These are phyloP conservation scores for Artomyces pyxidatus DNA, from an alignment of 768 basidiomycete species.

Conservation along the genomic window DNA sequence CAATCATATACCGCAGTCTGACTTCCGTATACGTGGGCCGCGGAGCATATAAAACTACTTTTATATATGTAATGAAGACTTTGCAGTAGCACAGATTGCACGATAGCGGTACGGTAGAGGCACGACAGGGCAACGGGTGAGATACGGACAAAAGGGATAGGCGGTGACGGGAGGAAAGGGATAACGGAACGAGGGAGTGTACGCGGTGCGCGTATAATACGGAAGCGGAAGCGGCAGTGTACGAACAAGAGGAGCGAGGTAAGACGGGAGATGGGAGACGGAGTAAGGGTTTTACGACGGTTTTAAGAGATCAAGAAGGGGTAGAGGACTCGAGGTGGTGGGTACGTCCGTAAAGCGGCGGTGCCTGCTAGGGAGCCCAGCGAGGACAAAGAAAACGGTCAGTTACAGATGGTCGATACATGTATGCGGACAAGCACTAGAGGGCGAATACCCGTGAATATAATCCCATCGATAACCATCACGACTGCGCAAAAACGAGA, in stretches of 20 bases:
- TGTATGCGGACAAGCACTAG: conserved; percentile 16
- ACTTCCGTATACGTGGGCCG: background rate
- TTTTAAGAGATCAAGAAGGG: conserved; percentile 9
- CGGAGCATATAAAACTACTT: conserved; percentile 3
- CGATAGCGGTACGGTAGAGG: conserved; percentile 15
- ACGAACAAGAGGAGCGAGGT: background rate
- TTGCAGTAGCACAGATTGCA: conserved; percentile 18
- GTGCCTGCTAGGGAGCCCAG: background rate
- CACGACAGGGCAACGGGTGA: conserved; percentile 6
- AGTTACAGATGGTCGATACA: conserved; percentile 13
- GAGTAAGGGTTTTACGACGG: background rate
- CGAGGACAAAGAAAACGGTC: background rate
- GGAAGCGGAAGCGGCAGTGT: conserved; percentile 6
- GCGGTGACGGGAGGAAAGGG: conserved; percentile 12
- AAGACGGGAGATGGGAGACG: background rate
- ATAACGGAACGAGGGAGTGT: conserved; percentile 9
- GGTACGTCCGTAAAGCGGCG: background rate
- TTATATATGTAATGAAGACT: conserved; percentile 8
- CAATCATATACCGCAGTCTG: background rate
- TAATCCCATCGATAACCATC: conserved; percentile 13
- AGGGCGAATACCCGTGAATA: conserved; percentile 17
- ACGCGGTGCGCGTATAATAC: background rate
- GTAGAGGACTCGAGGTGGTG: conserved; percentile 1
- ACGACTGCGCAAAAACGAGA: conserved; percentile 7
- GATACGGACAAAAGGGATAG: conserved; percentile 10